Evolutionary conservation across 768 basidiomycete genomes (phyloP), one percentile per base, ranked within the genome.

Genomic region (Collybiopsis luxurians): DNA sequence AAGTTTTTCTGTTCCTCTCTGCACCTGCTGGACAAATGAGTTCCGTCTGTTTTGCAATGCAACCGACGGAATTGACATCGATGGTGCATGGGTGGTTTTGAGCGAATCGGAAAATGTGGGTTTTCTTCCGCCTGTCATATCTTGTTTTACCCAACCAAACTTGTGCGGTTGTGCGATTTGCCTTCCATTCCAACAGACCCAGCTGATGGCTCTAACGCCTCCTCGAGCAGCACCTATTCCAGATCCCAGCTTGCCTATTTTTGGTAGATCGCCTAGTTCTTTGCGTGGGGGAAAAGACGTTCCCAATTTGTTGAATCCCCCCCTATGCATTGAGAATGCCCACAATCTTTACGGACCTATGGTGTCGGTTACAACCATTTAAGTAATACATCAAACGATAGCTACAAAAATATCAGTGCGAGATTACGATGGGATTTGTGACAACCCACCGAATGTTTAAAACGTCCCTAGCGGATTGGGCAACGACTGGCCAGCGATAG

Each of bases 41-140:
- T 87, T 86, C 66, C 57, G 72, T 27, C 48, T 71, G 6, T 86
- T 89, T 68, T 86, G 83, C 64, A 73, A 71, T 58, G 75, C 82
- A 0, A 59, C 73, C 12, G 75, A 67, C 0, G 85, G 85, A 1
- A 58, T 89, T 9, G 82, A 87, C 56, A 87, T 87, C 28, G 85
- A 87, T 59, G 87, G 86, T 10, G 79, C 79, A 17, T 89, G 87
- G 89, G 86, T 88, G 24, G 85, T 87, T 60, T 87, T 86, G 86
- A 88, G 89, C 64, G 87, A 89, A 58, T 86, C 87, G 5, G 67
- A 84, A 2, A 88, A 78, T 58, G 86, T 87, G 60, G 23, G 80
- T 65, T 19, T 27, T 31, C 21, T 17, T 15, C 21, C 43, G 31
- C 34, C 39, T 34, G 23, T 26, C 11, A 21, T 24, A 9, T 26